Percentiles rank a stretch among this genome's conserved stretches.
phyloP scores from a whole-genome alignment of 352 stramenopile species.

The Phytopythium kandeliae region DNA sequence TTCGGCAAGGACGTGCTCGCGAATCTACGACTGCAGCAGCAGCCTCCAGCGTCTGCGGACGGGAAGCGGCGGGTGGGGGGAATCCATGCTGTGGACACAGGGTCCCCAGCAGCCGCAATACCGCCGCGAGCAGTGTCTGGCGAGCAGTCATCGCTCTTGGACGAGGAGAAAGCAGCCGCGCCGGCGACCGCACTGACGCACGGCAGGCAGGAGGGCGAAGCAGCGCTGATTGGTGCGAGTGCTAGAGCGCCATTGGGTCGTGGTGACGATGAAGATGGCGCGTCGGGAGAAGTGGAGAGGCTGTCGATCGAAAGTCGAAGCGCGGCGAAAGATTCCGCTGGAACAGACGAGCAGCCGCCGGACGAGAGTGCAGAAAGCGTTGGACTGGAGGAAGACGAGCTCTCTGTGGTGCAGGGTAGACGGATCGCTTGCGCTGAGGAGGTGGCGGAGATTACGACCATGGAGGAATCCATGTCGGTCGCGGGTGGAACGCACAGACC shows the following conservation, averaged over 20 bases:
- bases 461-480: too few species aligned
- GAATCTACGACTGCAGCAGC: slow-evolving; percentile 6
- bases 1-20: slow-evolving; percentile 7
- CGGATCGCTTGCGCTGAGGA: too few species aligned
- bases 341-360: too few species aligned
- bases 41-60: slow-evolving; percentile 18
- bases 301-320: too few species aligned
- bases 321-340: too few species aligned
- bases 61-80: slow-evolving; percentile 6
- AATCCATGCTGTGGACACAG: background rate
- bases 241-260: background rate
- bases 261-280: background rate
- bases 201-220: background rate
- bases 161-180: slow-evolving; percentile 5
- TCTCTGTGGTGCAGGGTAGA: too few species aligned
- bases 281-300: too few species aligned
- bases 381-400: too few species aligned
- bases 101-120: background rate
- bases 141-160: background rate
- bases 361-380: too few species aligned
- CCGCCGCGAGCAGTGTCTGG: background rate
- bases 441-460: too few species aligned
- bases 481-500: too few species aligned
- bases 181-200: background rate
- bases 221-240: background rate